Conservation (phyloP, 805 yeast genomes). For the Schwanniomyces sp. region DNA sequence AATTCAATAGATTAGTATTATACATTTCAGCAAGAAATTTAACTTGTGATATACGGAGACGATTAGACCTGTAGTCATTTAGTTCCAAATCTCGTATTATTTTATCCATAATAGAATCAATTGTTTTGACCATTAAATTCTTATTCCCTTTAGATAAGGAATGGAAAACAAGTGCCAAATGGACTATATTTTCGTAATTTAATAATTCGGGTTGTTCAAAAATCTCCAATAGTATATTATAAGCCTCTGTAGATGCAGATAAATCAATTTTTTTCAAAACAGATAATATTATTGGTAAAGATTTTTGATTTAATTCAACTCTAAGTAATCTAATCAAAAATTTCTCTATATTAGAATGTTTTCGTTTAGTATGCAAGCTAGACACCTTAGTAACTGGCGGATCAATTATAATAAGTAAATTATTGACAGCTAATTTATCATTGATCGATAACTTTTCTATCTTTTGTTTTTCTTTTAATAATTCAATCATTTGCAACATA, state of each 20-base stretch:
- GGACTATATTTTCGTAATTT: constrained; percentile 53
- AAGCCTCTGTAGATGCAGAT: constrained; percentile 36
- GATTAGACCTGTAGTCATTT: constrained; percentile 57
- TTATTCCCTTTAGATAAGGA: constrained; percentile 28
- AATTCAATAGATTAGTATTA: constrained; percentile 46
- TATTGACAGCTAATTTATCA: constrained; percentile 59
- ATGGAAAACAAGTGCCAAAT: constrained; percentile 48
- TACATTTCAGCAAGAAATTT: constrained; percentile 60
- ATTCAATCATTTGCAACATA: constrained; percentile 62
- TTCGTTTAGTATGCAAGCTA: constrained; percentile 7
- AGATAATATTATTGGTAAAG: constrained; percentile 18
- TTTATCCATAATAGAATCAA: constrained; percentile 68
- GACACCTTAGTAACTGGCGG: constrained; percentile 50
- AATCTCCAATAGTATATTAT: constrained; percentile 29
- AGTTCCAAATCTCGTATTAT: constrained; percentile 64
- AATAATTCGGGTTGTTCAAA: constrained; percentile 64
- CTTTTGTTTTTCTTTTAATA: constrained; percentile 51
- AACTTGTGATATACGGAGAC: constrained; percentile 61
- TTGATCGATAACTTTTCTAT: constrained; percentile 51
- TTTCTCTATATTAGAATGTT: constrained; percentile 36
- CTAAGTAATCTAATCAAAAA: constrained; percentile 43
- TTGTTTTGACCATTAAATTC: constrained; percentile 41
- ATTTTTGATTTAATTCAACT: constrained; percentile 45
- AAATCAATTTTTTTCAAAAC: constrained; percentile 48
- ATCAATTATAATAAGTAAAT: constrained; percentile 52